Base-by-base conservation (phyloP, 2,329 filamentous ascomycete species). In the Gremmenia infestans region DNA sequence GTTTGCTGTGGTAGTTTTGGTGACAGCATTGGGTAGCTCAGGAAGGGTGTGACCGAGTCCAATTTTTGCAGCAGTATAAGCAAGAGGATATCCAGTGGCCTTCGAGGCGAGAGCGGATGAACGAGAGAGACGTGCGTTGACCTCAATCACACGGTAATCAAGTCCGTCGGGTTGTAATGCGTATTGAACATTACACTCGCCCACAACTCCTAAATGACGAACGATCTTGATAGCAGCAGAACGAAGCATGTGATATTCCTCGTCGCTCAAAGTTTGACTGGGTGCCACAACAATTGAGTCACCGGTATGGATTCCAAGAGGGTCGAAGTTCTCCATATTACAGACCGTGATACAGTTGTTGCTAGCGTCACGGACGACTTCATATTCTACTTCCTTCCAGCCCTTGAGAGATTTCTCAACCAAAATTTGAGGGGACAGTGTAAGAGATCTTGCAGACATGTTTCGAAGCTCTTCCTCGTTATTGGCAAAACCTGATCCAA, bases 271-370 rank as follows among this genome's bases (percentile, higher is more conserved):
- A 23, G 94, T 99, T 77, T 99, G 94, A 76, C 89, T 94, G 50
- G 94, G 94, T 42, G 94, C 94, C 58, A 97, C 93, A 61, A 99
- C 94, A 68, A 99, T 99, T 67, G 92, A 97, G 79, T 99, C 94
- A 76, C 94, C 94, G 48, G 94, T 99, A 76, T 99, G 94, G 54
- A 96, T 95, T 69, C 94, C 94, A 39, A 99, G 84, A 63, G 94
- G 94, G 70, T 97, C 94, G 68, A 97, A 97, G 81, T 97, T 97
- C 75, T 96, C 91, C 90, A 95, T 95, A 78, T 95, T 97, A 81
- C 93, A 97, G 66, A 97, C 93, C 3, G 93, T 97, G 69, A 97
- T 97, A 73, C 94, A 97, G 82, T 99, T 99, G 81, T 97, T 95
- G 73, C 89, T 87, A 53, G 91, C 93, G 73, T 99, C 94, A 67